phyloP scores from a whole-genome alignment of 306 rosid genomes.

The Biancaea sappan region DNA sequence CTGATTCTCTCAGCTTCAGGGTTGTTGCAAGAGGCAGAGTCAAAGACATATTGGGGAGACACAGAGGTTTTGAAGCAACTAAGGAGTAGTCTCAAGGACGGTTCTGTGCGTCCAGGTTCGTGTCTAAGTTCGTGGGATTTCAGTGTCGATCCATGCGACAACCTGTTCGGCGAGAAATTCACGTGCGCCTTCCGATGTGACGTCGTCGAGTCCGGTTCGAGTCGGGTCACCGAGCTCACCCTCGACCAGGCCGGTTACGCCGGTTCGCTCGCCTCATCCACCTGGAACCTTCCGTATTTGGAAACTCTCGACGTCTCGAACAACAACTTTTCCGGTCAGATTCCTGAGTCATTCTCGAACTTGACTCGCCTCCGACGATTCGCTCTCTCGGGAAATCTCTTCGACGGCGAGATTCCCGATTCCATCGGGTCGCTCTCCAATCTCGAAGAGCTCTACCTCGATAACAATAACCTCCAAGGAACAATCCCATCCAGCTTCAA shows the following conservation, averaged over 20 bases:
- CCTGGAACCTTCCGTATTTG: constrained; percentile 68
- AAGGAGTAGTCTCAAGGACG: constrained; percentile 41
- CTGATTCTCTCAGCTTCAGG: constrained; percentile 4
- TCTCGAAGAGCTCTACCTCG: constrained; percentile 73
- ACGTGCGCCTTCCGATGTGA: constrained; percentile 90
- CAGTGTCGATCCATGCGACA: constrained; percentile 65
- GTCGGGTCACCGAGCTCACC: constrained; percentile 71
- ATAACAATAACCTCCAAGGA: constrained; percentile 64
- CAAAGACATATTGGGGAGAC: constrained; percentile 69
- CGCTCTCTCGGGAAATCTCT: constrained; percentile 60
- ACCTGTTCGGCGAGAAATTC: constrained; percentile 65
- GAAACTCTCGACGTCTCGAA: constrained; percentile 69
- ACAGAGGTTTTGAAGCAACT: constrained; percentile 52
- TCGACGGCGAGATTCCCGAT: constrained; percentile 60
- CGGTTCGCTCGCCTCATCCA: constrained; percentile 43
- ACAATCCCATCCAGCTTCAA: constrained; percentile 48
- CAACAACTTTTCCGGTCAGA: constrained; percentile 65
- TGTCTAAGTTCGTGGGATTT: constrained; percentile 7
- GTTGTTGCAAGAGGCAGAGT: constrained; percentile 29
- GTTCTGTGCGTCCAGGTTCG: background rate
- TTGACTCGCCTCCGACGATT: constrained; percentile 41
- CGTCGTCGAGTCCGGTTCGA: constrained; percentile 37
- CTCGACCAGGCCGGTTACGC: constrained; percentile 90
- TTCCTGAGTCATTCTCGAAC: constrained; percentile 58
- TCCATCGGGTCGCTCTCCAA: constrained; percentile 50